phyloP scores from a whole-genome alignment of 202 grass and related monocot species.

The Cymbopogon flexuosus region DNA sequence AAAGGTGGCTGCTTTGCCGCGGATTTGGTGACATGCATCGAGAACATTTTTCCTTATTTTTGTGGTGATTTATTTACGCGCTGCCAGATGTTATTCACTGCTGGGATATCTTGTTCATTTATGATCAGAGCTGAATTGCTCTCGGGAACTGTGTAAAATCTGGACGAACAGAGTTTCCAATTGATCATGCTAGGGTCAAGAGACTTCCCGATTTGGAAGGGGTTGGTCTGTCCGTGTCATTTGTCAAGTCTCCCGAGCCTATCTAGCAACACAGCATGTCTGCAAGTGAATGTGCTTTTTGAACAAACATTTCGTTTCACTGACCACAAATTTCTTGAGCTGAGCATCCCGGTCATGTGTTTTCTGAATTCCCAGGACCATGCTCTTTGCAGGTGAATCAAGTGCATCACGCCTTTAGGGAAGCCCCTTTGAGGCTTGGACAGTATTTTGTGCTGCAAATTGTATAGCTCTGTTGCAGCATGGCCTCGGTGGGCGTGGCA shows the following conservation, averaged over 20 bases:
- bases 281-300: constrained; percentile 15
- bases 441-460: constrained; percentile 4
- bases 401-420: not conserved
- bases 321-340: not conserved
- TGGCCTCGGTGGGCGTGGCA: constrained; percentile 51
- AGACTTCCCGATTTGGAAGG: not conserved
- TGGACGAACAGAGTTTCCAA: not conserved
- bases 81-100: not conserved
- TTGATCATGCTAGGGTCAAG: not conserved
- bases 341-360: not conserved
- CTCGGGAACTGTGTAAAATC: not conserved
- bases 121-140: constrained; percentile 4
- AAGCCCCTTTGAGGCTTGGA: constrained; percentile 6
- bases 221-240: not conserved
- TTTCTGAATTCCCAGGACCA: not conserved
- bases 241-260: not conserved
- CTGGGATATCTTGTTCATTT: not conserved
- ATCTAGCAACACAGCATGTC: not conserved
- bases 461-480: constrained; percentile 19
- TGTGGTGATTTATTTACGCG: not conserved
- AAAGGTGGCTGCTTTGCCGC: not conserved
- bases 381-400: constrained; percentile 36
- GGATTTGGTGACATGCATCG: constrained; percentile 18
- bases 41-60: not conserved
- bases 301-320: not conserved